These are phyloP conservation scores for Candida jianshihensis DNA, from an alignment of 805 yeast genomes.

Conservation along the genomic window DNA sequence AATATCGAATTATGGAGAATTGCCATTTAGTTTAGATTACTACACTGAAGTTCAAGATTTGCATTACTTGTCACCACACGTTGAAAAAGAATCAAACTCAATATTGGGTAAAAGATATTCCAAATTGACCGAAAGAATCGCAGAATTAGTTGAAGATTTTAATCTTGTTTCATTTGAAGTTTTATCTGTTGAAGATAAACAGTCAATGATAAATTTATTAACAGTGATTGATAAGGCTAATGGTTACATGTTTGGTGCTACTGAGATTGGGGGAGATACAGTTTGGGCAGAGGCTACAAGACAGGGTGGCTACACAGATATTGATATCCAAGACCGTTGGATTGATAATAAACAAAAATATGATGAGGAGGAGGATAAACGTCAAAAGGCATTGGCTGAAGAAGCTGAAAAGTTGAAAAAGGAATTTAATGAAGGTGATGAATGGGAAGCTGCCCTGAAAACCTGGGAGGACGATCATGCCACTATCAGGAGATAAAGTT, in stretches of 20 bases:
- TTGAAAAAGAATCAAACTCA: conserved; percentile 68
- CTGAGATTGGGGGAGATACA: conserved; percentile 94
- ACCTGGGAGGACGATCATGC: conserved; percentile 48
- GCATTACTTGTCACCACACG: conserved; percentile 53
- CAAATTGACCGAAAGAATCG: conserved; percentile 66
- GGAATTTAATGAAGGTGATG: conserved; percentile 52
- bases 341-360: conserved; percentile 73
- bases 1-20: conserved; percentile 64
- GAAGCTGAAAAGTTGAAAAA: conserved; percentile 34
- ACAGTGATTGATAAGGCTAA: conserved; percentile 81
- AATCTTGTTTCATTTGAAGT: conserved; percentile 86
- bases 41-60: conserved; percentile 92
- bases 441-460: conserved; percentile 59
- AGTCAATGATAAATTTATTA: conserved; percentile 79
- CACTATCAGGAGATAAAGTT: conserved; percentile 15
- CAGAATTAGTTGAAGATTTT: conserved; percentile 81
- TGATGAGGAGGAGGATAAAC: conserved; percentile 55
- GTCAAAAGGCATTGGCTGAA: conserved; percentile 33
- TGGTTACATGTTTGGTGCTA: conserved; percentile 89
- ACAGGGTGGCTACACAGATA: conserved; percentile 52
- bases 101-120: conserved; percentile 55
- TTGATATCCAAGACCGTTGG: conserved; percentile 93
- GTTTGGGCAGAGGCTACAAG: conserved; percentile 96
- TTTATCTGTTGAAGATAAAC: conserved; percentile 83
- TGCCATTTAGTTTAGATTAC: conserved; percentile 77